Evolutionary conservation across 352 stramenopile species (phyloP).

Genomic region (Peronospora tabacina): DNA sequence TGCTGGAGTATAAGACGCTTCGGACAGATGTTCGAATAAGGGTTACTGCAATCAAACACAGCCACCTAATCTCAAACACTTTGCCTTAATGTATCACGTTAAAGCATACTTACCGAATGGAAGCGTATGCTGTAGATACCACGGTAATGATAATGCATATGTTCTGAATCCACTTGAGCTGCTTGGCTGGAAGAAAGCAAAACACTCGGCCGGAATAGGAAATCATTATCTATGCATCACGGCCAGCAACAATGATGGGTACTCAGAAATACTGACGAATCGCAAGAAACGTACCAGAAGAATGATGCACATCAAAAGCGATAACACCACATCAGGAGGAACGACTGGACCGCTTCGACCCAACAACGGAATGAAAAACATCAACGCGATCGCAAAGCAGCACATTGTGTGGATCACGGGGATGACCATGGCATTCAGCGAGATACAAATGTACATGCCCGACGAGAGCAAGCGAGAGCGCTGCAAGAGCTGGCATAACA

Average conservation of each 20-base stretch:
- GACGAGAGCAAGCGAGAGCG: slow-evolving; percentile 32
- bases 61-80: slow-evolving; percentile 2
- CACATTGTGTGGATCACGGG: slow-evolving; percentile 56
- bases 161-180: slow-evolving; percentile 38
- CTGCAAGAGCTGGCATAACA: slow-evolving; percentile 35
- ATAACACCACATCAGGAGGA: slow-evolving; percentile 50
- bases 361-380: slow-evolving; percentile 73
- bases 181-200: slow-evolving; percentile 49
- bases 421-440: slow-evolving; percentile 39
- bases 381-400: slow-evolving; percentile 46
- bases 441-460: slow-evolving; percentile 40
- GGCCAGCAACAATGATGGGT: slow-evolving; percentile 9
- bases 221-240: slow-evolving; percentile 29
- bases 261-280: slow-evolving; percentile 3
- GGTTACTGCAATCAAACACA: slow-evolving; percentile 38
- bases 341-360: slow-evolving; percentile 47
- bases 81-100: not conserved
- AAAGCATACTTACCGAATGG: slow-evolving; percentile 32
- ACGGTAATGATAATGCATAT: slow-evolving; percentile 32
- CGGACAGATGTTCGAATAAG: slow-evolving; percentile 62
- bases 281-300: slow-evolving; percentile 30
- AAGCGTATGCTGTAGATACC: slow-evolving; percentile 36
- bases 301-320: slow-evolving; percentile 41
- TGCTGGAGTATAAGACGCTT: slow-evolving; percentile 69
- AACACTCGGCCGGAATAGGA: slow-evolving; percentile 64